Evolutionary conservation across 306 rosid species (phyloP).

Genomic region (Glycine latifolia): DNA sequence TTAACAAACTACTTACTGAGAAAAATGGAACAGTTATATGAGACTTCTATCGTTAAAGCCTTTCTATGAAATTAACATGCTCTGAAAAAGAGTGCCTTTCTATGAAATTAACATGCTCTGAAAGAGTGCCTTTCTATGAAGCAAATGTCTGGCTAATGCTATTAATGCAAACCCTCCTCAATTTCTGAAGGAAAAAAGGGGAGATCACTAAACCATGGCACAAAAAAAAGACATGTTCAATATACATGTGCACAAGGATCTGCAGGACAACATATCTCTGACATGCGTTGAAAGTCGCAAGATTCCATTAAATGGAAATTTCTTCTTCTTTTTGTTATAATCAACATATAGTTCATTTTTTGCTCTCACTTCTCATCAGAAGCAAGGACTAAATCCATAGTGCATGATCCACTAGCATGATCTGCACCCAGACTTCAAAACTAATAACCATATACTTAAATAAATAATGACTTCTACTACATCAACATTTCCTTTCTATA

Average conservation of each 20-base stretch:
- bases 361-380: neutral
- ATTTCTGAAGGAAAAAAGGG: constrained; percentile 19
- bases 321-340: neutral
- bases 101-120: neutral
- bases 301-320: constrained; percentile 20
- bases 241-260: neutral
- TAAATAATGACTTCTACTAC: neutral
- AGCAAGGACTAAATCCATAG: neutral
- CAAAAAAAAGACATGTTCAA: constrained; percentile 2
- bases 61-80: neutral
- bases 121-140: neutral
- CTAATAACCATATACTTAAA: constrained; percentile 16
- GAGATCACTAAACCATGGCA: neutral
- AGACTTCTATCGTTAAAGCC: constrained; percentile 4
- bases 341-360: constrained; percentile 1
- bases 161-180: constrained; percentile 16
- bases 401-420: constrained; percentile 6
- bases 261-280: neutral
- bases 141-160: neutral
- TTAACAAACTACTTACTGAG: neutral
- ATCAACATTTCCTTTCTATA: neutral
- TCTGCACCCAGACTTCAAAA: neutral
- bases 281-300: neutral
- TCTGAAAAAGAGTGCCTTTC: neutral
- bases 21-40: neutral